Base-by-base conservation (phyloP, 2,329 filamentous ascomycete species). In the Pleurostoma richardsiae region DNA sequence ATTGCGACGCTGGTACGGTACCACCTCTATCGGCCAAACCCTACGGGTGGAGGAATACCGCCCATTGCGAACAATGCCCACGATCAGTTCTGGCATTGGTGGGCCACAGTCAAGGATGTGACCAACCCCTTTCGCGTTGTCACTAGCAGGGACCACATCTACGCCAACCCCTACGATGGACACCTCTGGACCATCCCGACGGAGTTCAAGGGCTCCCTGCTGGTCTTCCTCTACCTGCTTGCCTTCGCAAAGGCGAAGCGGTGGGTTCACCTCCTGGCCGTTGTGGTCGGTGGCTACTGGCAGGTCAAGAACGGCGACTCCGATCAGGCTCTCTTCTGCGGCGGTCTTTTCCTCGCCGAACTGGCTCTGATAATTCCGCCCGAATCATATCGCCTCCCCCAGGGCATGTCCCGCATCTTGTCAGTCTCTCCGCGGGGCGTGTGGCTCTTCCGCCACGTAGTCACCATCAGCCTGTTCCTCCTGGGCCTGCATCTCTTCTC, bases 151-250 rank as follows among this genome's bases (percentile, higher is more conserved):
- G 33, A 28, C 6, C n/a, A 30, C 27, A 36, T 39, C 3, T 43
- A 27, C 26, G 31, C 45, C 3, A 53, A 50, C 40, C 30, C 40
- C 5, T 56, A 56, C 40, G 49, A 53, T 29, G 45, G 47, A 10
- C 51, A 55, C 40, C 45, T 56, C 2, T 58, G 56, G 54, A 56
- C 54, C 4, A 56, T 58, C 40, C 56, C 54, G 4, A 43, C 54
- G 4, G 56, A 56, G 42, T 54, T 55, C 42, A 51, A 51, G 6
- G 54, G 54, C 26, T 55, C 51, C 10, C 46, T 52, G 39, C 48
- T 57, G 27, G 51, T 56, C 40, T 39, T 50, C 26, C 30, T 48
- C 28, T 41, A 51, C 27, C 44, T 56, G 3, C 49, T 49, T 19
- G 46, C 54, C 10, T 31, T 52, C 3, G 45, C 40, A 5, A 49